Evolutionary conservation across 2,329 filamentous ascomycete genomes (phyloP).

Genomic region (Colletotrichum sp.): DNA sequence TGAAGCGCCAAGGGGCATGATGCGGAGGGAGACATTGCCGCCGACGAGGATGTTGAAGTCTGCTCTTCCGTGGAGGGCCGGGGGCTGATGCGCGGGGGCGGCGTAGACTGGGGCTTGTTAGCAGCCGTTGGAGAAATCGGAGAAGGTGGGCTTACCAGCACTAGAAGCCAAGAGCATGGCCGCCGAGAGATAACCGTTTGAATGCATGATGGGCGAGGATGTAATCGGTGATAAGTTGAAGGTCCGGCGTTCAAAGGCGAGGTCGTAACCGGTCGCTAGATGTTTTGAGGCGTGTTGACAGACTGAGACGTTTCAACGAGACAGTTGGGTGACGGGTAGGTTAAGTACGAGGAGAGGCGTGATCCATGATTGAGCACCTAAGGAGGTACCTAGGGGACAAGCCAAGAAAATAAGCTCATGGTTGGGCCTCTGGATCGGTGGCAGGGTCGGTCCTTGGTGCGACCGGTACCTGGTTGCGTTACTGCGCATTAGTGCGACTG

Average conservation of each 20-base stretch:
- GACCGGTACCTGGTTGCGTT: neutral
- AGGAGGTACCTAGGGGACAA: neutral
- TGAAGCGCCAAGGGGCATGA: conserved; percentile 50
- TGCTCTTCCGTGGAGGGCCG: neutral
- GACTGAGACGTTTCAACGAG: neutral
- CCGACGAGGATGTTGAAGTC: conserved; percentile 18
- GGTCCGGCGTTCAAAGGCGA: neutral
- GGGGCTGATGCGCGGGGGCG: conserved; percentile 6
- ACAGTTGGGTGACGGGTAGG: neutral
- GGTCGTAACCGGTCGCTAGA: neutral
- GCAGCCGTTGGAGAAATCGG: neutral
- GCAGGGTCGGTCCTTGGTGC: conserved; percentile 1
- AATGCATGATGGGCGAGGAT: neutral
- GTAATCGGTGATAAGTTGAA: neutral
- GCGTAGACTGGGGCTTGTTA: conserved; percentile 12
- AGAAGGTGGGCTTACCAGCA: conserved; percentile 7
- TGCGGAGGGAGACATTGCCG: conserved; percentile 37
- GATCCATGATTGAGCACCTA: neutral
- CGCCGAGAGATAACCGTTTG: neutral
- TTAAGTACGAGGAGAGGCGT: conserved; percentile 4
- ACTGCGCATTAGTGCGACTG: neutral
- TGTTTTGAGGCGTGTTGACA: neutral
- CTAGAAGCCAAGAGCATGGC: conserved; percentile 9
- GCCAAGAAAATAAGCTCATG: conserved; percentile 4
- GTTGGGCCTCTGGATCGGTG: neutral